phyloP scores from a whole-genome alignment of 176 grass and related monocot species.

The sorghum (Sorghum bicolor) region Sorghum_bicolor_NCBIv3 NC_012873.2:59713001-59713500 shows the following conservation, averaged over 20 bases:
- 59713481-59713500: background rate
- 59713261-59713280: background rate
- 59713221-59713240: background rate
- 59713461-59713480: background rate
- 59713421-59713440: too few species aligned
- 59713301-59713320: constrained; percentile 19
- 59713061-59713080: background rate
- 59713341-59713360: background rate
- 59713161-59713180: too few species aligned
- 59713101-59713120: too few species aligned
- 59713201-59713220: background rate
- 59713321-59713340: constrained; percentile 13
- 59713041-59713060: background rate
- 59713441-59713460: background rate
- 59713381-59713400: background rate
- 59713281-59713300: constrained; percentile 2
- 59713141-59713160: too few species aligned
- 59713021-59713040: background rate
- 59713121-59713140: too few species aligned
- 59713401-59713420: background rate
- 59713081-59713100: too few species aligned
- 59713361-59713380: background rate
- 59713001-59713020: background rate
- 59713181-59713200: too few species aligned
- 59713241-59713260: background rate